phyloP scores from a whole-genome alignment of 257 asterid genomes.

The Solanum habrochaites region DNA sequence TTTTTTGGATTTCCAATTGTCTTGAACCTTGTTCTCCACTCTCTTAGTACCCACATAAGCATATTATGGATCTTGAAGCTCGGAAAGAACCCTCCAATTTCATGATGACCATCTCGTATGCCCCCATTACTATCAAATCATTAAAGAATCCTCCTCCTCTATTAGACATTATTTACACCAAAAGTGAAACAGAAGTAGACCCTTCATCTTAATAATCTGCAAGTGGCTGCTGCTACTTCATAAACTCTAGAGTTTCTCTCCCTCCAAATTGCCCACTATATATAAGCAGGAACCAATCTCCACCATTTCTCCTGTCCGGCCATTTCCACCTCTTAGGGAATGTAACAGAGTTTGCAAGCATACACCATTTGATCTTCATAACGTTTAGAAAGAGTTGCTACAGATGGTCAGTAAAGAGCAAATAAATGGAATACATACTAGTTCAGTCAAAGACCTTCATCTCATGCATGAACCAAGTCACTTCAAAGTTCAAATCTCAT shows the following conservation, averaged over 20 bases:
- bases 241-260: not conserved
- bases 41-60: not conserved
- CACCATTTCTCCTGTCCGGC: not conserved
- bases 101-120: not conserved
- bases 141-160: not conserved
- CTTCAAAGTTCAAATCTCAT: not conserved
- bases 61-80: not conserved
- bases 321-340: not conserved
- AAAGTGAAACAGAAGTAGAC: not conserved
- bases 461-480: not conserved
- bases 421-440: not conserved
- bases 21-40: not conserved
- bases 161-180: not conserved
- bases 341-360: not conserved
- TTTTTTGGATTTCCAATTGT: not conserved
- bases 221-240: not conserved
- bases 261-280: not conserved
- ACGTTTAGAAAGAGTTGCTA: not conserved
- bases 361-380: not conserved
- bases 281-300: not conserved
- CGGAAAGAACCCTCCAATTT: not conserved
- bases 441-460: not conserved
- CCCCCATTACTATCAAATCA: not conserved
- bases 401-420: not conserved
- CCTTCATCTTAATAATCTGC: not conserved